Evolutionary conservation across 2,329 filamentous ascomycete genomes (phyloP), one percentile per base, ranked within the genome.

Genomic region (Lojkania enalia): DNA sequence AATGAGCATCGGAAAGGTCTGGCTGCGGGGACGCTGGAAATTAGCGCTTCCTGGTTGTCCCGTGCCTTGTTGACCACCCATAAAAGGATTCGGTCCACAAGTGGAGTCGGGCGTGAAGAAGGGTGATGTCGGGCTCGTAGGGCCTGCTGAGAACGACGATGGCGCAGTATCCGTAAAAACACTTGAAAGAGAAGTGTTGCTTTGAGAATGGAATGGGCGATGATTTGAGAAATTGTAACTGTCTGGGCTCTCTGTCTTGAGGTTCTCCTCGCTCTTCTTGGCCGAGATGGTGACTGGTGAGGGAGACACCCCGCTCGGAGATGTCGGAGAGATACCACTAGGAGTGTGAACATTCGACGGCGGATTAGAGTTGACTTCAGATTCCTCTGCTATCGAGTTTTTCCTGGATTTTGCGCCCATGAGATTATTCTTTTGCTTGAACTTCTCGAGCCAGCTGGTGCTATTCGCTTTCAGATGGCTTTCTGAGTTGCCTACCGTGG

Each of bases 361-460:
- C 12, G 70, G 73, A 43, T 81, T 79, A 18, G 79, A 80, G n/a
- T 71, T 68, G 46, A 78, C 82, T 58, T 88, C 86, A 0, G 84
- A 80, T 42, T 91, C 87, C 64, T 88, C 90, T 35, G 72, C 73
- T 39, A 77, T 66, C 5, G 80, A 82, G 20, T 72, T 70, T 63
- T 82, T 83, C 35, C 80, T 71, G 33, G 75, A 75, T 57, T 77
- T 78, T 9, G 77, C 72, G 27, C 78, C 76, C 55, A 76, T 69
- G 9, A 86, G 63, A 52, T 80, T 84, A 66, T 95, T 86, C 73
- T 92, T 96, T 65, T 90, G 83, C 75, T 96, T 96, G 77, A 97
- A 97, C 66, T 94, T 95, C 63, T 96, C 90, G 23, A 97, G 78
- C 91, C 92, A 96, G 55, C 78, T 84, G 20, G 82, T 76, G 55